phyloP scores from a whole-genome alignment of 176 grass and related monocot species.

The Secale cereale region DNA sequence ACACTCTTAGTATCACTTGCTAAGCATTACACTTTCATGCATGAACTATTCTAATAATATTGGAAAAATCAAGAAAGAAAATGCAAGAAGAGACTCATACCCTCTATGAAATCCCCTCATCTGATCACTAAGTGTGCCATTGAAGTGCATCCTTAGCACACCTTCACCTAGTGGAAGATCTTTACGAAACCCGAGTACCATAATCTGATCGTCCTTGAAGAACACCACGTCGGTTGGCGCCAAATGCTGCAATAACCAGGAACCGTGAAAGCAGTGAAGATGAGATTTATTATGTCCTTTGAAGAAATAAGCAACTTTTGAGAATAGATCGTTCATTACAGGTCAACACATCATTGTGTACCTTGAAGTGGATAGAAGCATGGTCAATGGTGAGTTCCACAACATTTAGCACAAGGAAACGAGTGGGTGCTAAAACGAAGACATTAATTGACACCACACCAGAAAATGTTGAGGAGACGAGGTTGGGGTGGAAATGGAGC shows the following conservation, averaged over 20 bases:
- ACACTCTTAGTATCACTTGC: too few species aligned
- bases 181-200: not conserved
- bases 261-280: not conserved
- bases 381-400: not conserved
- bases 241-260: not conserved
- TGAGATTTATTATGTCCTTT: not conserved
- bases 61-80: not conserved
- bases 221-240: not conserved
- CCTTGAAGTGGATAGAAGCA: not conserved
- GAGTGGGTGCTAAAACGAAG: not conserved
- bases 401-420: not conserved
- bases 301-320: not conserved
- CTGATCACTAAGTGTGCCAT: not conserved
- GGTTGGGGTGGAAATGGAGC: not conserved
- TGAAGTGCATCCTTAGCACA: not conserved
- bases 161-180: not conserved
- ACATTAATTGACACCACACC: not conserved
- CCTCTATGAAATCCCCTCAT: not conserved
- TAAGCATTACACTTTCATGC: not conserved
- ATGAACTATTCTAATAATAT: not conserved
- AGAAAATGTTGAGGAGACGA: not conserved
- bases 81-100: not conserved
- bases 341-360: not conserved
- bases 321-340: not conserved
- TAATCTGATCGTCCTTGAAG: constrained; percentile 2